Evolutionary conservation across 1,284 basidiomycete species (phyloP), one percentile per base, ranked within the genome.

Genomic region (Apiotrichum veenhuisii): DNA sequence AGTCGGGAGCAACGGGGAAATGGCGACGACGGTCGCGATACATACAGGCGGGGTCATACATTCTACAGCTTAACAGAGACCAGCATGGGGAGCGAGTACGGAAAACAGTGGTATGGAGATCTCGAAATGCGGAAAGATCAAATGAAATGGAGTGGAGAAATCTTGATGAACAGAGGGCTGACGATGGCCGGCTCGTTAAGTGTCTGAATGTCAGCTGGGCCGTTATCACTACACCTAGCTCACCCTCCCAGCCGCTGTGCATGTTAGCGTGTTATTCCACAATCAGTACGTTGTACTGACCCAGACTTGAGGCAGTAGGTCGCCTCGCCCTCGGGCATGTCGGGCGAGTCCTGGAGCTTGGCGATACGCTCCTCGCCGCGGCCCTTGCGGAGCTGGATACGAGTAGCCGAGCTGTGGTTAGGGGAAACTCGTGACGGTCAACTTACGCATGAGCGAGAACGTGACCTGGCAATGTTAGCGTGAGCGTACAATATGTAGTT

Each of bases 321-420:
- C 3, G 91, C 91, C 77, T 94, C 91, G 65, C 88, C 91, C 77
- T 94, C 91, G 10, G 90, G 89, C 65, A 87, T 83, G 71, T 95
- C 92, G 5, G 92, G 92, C 67, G 89, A 92, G 72, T 96, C 92
- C 41, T 92, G 88, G 3, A 96, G 82, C 72, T 95, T 96, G n/a
- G 91, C 91, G 30, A 95, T 90, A 56, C 92, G 87, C 78, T 96
- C 92, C 72, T 95, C 92, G 5, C 89, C 92, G 45, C 91, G 86
- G 62, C 92, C 91, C 88, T 77, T 77, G 48, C 74, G 65, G n/a
- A 75, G 66, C 57, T 70, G 63, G 43, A 76, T 72, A 20, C 73
- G 72, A 17, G 72, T 73, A 0, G 73, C 72, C 30, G 70, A 73
- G 18, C 70, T 71, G 51, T 5, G 2, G 46, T 55, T n/a, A 55